These are phyloP conservation scores for Plasmodium reichenowi DNA, from an alignment of 169 alveolate species.

Conservation along the genomic window DNA sequence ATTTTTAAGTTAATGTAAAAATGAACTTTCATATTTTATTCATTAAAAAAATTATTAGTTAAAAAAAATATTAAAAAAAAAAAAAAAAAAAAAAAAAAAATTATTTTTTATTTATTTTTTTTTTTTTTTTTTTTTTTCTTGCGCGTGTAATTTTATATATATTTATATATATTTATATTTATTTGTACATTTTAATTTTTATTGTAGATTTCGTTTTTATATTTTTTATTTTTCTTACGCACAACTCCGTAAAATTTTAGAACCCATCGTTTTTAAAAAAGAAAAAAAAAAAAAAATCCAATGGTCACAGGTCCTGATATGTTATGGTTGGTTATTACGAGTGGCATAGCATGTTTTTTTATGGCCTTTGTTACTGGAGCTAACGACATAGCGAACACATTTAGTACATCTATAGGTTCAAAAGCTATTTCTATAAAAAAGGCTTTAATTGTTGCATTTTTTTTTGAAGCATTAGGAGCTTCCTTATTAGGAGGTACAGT, in stretches of 20 bases:
- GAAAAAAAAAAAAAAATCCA: conserved; percentile 53
- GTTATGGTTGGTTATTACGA: conserved; percentile 86
- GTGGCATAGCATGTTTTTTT: conserved; percentile 83
- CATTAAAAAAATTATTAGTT: too few relatives aligned
- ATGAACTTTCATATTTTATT: too few relatives aligned
- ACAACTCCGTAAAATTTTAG: too few relatives aligned
- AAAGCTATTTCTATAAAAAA: conserved; percentile 83
- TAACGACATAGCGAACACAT: conserved; percentile 91
- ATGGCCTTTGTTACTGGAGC: conserved; percentile 91
- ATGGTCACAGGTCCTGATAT: conserved; percentile 83
- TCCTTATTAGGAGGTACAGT: conserved; percentile 89
- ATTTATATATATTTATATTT: too few relatives aligned
- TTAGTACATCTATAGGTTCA: conserved; percentile 89
- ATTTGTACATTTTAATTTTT: too few relatives aligned
- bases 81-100: too few relatives aligned
- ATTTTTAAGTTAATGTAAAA: background rate
- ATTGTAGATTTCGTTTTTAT: background rate
- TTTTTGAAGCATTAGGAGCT: conserved; percentile 89
- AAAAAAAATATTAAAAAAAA: too few relatives aligned
- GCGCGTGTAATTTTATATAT: too few relatives aligned
- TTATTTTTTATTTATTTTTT: too few relatives aligned
- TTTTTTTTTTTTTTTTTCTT: too few relatives aligned
- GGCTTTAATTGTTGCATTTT: conserved; percentile 86
- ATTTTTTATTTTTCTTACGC: background rate
- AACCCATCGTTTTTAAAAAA: background rate